A percentile compares a stretch with the other conserved stretches of the same genome.
Conservation (phyloP, 306 rosid genomes). For the Cicer yamashitae region DNA sequence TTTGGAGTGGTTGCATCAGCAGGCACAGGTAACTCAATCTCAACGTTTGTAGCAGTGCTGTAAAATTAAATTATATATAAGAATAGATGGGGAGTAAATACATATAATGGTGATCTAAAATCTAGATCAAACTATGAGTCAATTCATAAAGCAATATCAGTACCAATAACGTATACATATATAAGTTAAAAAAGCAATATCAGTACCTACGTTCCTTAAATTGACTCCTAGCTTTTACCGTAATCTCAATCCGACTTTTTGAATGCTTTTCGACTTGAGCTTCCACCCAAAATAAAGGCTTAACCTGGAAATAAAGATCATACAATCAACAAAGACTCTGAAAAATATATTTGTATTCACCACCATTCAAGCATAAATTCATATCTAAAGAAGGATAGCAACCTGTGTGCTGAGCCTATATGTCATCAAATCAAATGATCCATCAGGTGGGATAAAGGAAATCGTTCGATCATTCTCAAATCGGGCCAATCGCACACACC, state of each 20-base stretch:
- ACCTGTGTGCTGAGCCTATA: conserved; percentile 98
- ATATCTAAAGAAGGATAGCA: conserved; percentile 42
- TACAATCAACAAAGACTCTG: conserved; percentile 34
- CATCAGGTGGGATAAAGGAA: conserved; percentile 98
- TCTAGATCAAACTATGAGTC: conserved; percentile 47
- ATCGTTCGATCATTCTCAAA: conserved; percentile 99
- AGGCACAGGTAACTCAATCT: conserved; percentile 92
- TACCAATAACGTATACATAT: conserved; percentile 3
- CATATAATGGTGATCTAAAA: conserved; percentile 8
- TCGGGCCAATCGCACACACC: conserved; percentile 99
- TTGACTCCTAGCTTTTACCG: conserved; percentile 98
- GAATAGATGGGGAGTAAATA: conserved; percentile 43
- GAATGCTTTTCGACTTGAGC: conserved; percentile 99
- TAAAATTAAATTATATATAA: conserved; percentile 40
- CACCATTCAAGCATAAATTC: conserved; percentile 39
- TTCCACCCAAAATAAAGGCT: conserved; percentile 98
- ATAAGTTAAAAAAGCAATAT: background rate
- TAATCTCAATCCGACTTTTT: conserved; percentile 92
- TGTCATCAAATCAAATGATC: conserved; percentile 98
- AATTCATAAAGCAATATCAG: conserved; percentile 47
- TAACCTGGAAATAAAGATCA: conserved; percentile 64
- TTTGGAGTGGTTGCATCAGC: conserved; percentile 90
- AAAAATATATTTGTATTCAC: conserved; percentile 36
- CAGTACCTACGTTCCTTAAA: conserved; percentile 98
- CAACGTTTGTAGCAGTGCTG: conserved; percentile 99